Evolutionary conservation across 371 early-diverging fungal genomes (phyloP), one percentile per base, ranked within the genome.

Genomic region (Mucor sp.): DNA sequence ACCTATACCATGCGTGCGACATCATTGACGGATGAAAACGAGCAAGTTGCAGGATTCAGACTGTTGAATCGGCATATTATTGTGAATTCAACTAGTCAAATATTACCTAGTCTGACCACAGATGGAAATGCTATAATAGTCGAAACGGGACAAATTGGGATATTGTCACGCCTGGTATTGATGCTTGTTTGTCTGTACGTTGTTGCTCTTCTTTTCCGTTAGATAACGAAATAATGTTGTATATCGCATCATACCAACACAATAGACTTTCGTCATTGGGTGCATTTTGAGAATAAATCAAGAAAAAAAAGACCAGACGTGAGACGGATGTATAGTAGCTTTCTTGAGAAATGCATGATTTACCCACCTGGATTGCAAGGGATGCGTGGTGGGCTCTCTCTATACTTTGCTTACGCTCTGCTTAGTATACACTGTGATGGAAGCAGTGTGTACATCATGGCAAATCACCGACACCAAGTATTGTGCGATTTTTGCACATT

Each of bases 231-330:
- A 61, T 61, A 61, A 32, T 61, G 19, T 28, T 47, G 23, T 47
- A 44, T 61, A 61, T 61, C 61, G 47, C 61, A 44, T 61, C 47
- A 43, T 61, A 41, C 25, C 4, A 63, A 21, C 37, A 23, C 55
- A 25, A 60, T 43, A 60, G 7, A 43, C 28, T 60, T 25, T 59
- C 37, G 19, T 59, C 25, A 59, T 59, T 23, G 37, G 37, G n/a
- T 59, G 12, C 25, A 56, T 56, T 59, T 19, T 17, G 39, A 59
- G 37, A 35, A 33, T 33, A 33, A 35, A 59, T 30, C 17, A 43
- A 41, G 6, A 21, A 39, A 19, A 14, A 21, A 39, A 19, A 15
- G 11, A 56, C 41, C 25, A 19, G 43, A 12, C 28, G 7, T 33
- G 8, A 4, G n/a, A n/a, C n/a, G n/a, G n/a, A n/a, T n/a, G n/a